Evolutionary conservation across 2,329 filamentous ascomycete species (phyloP).

Genomic region (Helicocarpus griseus): DNA sequence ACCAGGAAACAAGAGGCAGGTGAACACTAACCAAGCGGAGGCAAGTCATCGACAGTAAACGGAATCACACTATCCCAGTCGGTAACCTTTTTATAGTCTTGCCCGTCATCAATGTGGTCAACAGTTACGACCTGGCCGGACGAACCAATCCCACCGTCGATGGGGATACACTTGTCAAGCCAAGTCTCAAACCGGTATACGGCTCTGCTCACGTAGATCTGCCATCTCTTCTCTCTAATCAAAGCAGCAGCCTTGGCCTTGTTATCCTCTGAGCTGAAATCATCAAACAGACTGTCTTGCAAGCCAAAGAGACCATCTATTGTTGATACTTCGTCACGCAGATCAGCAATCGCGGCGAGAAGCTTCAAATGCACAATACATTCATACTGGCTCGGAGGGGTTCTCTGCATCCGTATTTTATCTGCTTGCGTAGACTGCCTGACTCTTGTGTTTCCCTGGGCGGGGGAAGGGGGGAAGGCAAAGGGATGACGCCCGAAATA

Average conservation of each 20-base stretch:
- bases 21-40: slow-evolving; percentile 45
- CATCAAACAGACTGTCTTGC: slow-evolving; percentile 37
- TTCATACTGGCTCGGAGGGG: slow-evolving; percentile 33
- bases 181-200: slow-evolving; percentile 59
- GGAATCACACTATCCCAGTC: slow-evolving; percentile 15
- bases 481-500: background rate
- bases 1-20: background rate
- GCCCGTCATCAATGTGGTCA: slow-evolving; percentile 13
- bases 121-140: slow-evolving; percentile 11
- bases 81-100: slow-evolving; percentile 25
- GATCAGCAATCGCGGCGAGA: slow-evolving; percentile 54
- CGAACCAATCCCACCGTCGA: slow-evolving; percentile 4
- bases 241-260: slow-evolving; percentile 38
- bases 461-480: background rate
- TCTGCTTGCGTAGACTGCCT: background rate
- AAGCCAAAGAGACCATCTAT: slow-evolving; percentile 59
- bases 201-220: slow-evolving; percentile 57
- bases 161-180: slow-evolving; percentile 40
- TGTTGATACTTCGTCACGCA: slow-evolving; percentile 60
- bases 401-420: background rate
- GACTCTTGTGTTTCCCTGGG: background rate
- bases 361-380: slow-evolving; percentile 68
- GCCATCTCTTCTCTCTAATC: slow-evolving; percentile 64
- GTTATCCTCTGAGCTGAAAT: slow-evolving; percentile 27
- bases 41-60: slow-evolving; percentile 39